These are phyloP conservation scores for Tilletia horrida DNA, from an alignment of 1,284 basidiomycete genomes.

Conservation along the genomic window DNA sequence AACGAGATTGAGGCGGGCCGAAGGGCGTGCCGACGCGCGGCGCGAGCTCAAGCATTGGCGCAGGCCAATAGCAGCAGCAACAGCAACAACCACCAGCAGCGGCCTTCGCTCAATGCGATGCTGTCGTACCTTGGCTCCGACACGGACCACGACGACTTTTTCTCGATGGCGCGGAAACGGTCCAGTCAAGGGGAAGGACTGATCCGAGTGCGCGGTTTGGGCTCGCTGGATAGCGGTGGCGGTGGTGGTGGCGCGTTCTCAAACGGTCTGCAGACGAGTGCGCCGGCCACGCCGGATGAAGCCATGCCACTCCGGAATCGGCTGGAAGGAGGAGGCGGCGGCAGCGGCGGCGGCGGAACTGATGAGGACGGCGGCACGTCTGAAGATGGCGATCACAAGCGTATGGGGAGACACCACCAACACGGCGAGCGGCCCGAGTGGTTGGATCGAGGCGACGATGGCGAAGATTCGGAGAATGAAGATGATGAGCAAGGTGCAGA, in stretches of 20 bases:
- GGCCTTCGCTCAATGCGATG: background rate
- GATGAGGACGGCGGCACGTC: slow-evolving; percentile 13
- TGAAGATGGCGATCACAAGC: slow-evolving; percentile 11
- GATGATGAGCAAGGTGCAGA: slow-evolving; percentile 4
- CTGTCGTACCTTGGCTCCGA: slow-evolving; percentile 11
- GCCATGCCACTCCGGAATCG: too few species aligned
- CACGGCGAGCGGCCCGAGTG: background rate
- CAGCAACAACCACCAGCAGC: background rate
- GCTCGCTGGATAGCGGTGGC: too few species aligned
- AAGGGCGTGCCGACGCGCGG: slow-evolving; percentile 27
- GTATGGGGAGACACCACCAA: background rate
- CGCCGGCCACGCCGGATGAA: background rate
- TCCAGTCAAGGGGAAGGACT: background rate
- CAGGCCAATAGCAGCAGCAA: background rate
- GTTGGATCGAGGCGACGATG: slow-evolving; percentile 4
- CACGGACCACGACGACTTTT: slow-evolving; percentile 7
- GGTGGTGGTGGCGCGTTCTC: too few species aligned
- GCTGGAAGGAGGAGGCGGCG: background rate
- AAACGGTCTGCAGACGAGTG: too few species aligned
- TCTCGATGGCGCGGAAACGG: background rate
- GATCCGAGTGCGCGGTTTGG: background rate
- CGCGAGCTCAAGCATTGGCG: background rate
- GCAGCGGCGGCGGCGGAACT: background rate
- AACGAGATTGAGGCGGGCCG: slow-evolving; percentile 44
- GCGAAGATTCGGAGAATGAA: too few species aligned